Base-by-base conservation (phyloP, 2,329 filamentous ascomycete genomes). In the Sporothrix brasiliensis region DNA sequence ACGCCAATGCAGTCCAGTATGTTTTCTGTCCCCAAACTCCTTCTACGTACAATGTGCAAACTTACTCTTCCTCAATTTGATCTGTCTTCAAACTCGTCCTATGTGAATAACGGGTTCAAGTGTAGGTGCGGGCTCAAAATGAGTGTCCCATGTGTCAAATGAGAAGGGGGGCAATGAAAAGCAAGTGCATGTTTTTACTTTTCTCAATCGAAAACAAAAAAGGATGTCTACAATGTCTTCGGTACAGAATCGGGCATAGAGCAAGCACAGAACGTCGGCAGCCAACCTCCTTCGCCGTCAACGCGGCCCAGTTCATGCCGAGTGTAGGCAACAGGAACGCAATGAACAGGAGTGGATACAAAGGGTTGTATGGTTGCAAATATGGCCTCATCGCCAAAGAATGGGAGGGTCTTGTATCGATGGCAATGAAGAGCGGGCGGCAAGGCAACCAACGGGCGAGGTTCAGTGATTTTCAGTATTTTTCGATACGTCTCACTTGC, bases 371-470 rank as follows among this genome's bases (percentile, higher is more conserved):
- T 47, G 39, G 58, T 47, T 41, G 39, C 39, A 24, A 19, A 50
- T 50, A 60, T 61, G n/a, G 49, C 49, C 56, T 47, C 34, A n/a
- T 7, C 39, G 39, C 14, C 39, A 44, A 10, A 44, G 14, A 14
- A 58, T 16, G 54, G 24, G 53, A 60, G 30, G 19, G 9, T 16
- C 6, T 34, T 34, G 34, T 34, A 58, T 19, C 14, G n/a, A 34
- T 2, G 30, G 30, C 58, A 24, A 47, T n/a, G 58, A 61, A 11
- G 21, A 47, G 44, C 39, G 58, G 58, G 39, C 58, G 58, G 58
- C 58, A 61, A 47, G 39, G 39, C 58, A 61, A 39, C 39, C 39
- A 47, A 61, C 58, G 58, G 39, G 58, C 58, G 58, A 47, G n/a
- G 21, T 44, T 47, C 58, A 39, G 39, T 61, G 58, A 21, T 47